These are phyloP conservation scores for Podila horticola DNA, from an alignment of 192 early-diverging fungal species.

Conservation along the genomic window DNA sequence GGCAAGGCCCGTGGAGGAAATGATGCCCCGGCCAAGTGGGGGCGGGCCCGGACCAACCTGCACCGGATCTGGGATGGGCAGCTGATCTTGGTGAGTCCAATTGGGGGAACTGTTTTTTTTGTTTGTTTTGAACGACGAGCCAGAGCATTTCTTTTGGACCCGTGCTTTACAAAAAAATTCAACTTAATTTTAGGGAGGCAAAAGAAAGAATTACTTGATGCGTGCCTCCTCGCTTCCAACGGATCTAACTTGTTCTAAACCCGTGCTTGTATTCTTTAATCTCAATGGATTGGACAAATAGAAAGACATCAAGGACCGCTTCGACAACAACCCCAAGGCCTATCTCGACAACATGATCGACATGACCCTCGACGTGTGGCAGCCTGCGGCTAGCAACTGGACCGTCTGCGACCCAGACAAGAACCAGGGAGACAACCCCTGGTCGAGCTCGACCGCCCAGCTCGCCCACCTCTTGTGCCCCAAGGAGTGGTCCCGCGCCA, in stretches of 20 bases:
- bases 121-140: no score
- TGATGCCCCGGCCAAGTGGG: slow-evolving; percentile 36
- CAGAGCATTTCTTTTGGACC: not conserved
- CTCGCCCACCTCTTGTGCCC: slow-evolving; percentile 40
- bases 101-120: not conserved
- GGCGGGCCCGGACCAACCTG: slow-evolving; percentile 41
- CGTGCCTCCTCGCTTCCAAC: not conserved
- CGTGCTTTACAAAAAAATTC: not conserved
- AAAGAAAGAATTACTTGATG: no score
- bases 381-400: slow-evolving; percentile 38
- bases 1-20: slow-evolving; percentile 44
- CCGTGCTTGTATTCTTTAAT: not conserved
- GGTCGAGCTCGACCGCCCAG: slow-evolving; percentile 15
- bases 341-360: slow-evolving; percentile 46
- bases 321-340: slow-evolving; percentile 43
- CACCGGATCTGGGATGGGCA: slow-evolving; percentile 54
- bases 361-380: slow-evolving; percentile 33
- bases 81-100: slow-evolving; percentile 39
- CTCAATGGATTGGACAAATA: slow-evolving; percentile 3
- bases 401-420: slow-evolving; percentile 28
- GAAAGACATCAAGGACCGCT: slow-evolving; percentile 51
- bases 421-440: slow-evolving; percentile 32
- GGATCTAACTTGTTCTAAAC: not conserved
- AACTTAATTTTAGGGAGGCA: no score
- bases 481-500: slow-evolving; percentile 34